Percentiles rank a stretch among this genome's conserved stretches.
Evolutionary conservation across 1,284 basidiomycete species (phyloP).

Genomic region (Malassezia vespertilionis): DNA sequence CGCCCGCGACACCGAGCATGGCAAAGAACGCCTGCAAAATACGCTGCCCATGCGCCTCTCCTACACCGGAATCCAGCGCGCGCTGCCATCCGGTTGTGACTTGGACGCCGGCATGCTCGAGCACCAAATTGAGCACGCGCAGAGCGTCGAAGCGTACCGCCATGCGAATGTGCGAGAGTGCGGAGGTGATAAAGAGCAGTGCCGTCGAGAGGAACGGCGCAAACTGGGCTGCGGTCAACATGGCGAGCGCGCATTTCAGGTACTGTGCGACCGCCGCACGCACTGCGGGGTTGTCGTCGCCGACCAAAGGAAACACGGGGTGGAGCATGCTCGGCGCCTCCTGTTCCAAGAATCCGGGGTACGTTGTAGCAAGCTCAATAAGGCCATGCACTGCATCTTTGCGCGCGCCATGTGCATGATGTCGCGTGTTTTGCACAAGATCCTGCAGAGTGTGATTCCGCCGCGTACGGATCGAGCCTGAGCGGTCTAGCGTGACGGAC

Average conservation of each 20-base stretch:
- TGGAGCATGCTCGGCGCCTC: conserved; percentile 60
- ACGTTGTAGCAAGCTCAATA: conserved; percentile 63
- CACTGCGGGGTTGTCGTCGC: conserved; percentile 54
- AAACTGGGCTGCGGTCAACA: conserved; percentile 54
- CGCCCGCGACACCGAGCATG: conserved; percentile 29
- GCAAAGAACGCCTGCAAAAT: conserved; percentile 35
- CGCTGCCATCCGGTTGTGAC: conserved; percentile 28
- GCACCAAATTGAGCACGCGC: conserved; percentile 65
- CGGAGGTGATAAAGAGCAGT: conserved; percentile 75
- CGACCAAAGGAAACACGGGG: conserved; percentile 60
- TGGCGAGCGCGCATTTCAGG: conserved; percentile 62
- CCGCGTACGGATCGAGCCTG: conserved; percentile 22
- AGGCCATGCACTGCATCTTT: conserved; percentile 74
- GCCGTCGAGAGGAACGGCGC: conserved; percentile 60
- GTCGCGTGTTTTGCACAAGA: conserved; percentile 66
- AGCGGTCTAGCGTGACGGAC: conserved; percentile 35
- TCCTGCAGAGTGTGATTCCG: conserved; percentile 64
- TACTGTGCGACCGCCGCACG: conserved; percentile 50
- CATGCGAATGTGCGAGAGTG: conserved; percentile 86
- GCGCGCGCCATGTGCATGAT: conserved; percentile 66
- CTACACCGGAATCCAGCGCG: conserved; percentile 18
- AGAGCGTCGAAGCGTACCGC: conserved; percentile 84
- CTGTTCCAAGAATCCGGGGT: conserved; percentile 55
- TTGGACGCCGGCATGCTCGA: conserved; percentile 60
- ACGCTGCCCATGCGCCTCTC: conserved; percentile 26